Evolutionary conservation across 1,284 basidiomycete species (phyloP), one percentile per base, ranked within the genome.

Genomic region (Trametes hirsuta): DNA sequence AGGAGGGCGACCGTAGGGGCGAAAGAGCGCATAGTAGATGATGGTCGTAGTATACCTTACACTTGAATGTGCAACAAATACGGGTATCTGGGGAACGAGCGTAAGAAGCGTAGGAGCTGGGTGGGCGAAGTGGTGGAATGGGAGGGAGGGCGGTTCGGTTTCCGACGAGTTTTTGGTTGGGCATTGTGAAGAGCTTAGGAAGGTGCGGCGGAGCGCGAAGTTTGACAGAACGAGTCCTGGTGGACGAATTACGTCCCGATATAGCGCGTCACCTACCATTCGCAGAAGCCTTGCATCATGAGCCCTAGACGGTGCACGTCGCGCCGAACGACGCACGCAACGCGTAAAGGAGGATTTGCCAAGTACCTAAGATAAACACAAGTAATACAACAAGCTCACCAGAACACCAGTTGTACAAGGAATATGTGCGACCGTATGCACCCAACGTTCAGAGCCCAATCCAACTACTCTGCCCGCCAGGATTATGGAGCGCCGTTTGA

Each of bases 401-500:
- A 22, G 18, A 30, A 55, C n/a, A 40, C 9, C 30, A 22, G n/a
- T 14, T 6, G 34, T 47, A 49, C 55, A 57, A 42, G 42, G 47
- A 40, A 58, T 49, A 53, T 34, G 58, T 18, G 18, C 18, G 18
- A 18, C 18, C 18, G 18, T 1, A 48, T n/a, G n/a, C 11, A 41
- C 47, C 11, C 51, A 22, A 47, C 25, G n/a, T 8, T 54, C 53
- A 76, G 39, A 98, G 76, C 12, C 94, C 94, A 66, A 98, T 95
- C 91, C 91, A 98, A 68, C 92, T 96, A 71, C 93, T 93, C 45
- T 90, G 80, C 1, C 97, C 97, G 0, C 87, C 86, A 0, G 94
- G 86, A 74, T 98, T 98, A 71, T 97, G 95, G 73, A 98, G 75
- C 61, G 84, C 84, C 21, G 94, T 95, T 77, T 97, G 94, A 3